Evolutionary conservation across 192 early-diverging fungal species (phyloP).

Genomic region (Linderina pennispora): DNA sequence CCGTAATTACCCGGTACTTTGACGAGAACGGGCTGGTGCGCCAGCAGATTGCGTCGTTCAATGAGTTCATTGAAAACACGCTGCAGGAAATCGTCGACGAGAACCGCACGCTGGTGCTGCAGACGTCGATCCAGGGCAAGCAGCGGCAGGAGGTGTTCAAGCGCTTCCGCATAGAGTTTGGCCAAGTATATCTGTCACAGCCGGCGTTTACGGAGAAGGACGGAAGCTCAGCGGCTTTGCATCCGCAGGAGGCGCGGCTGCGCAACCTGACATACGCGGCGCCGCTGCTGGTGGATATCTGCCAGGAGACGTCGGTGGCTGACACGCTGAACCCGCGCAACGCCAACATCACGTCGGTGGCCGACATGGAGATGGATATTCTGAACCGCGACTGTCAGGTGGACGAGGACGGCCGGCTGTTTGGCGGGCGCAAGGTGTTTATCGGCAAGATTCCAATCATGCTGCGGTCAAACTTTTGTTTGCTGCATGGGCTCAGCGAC

Average conservation of each 20-base stretch:
- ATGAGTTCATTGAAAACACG: conserved; percentile 95
- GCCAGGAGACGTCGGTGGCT: conserved; percentile 44
- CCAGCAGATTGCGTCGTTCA: conserved; percentile 97
- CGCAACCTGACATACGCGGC: conserved; percentile 91
- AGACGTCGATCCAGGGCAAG: conserved; percentile 56
- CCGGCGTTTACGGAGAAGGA: conserved; percentile 80
- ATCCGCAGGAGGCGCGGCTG: conserved; percentile 91
- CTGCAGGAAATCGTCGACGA: conserved; percentile 97
- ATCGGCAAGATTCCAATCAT: conserved; percentile 96
- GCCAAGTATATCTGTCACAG: conserved; percentile 86
- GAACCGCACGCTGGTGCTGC: conserved; percentile 75
- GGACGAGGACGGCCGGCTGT: conserved; percentile 24
- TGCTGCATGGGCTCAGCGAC: conserved; percentile 65
- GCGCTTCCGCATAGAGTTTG: conserved; percentile 91
- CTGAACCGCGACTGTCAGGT: conserved; percentile 41
- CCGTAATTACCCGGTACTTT: conserved; percentile 90
- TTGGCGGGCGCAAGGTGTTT: conserved; percentile 54
- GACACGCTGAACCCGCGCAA: conserved; percentile 71
- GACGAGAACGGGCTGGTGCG: conserved; percentile 94
- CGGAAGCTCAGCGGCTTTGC: conserved; percentile 66
- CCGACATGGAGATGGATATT: conserved; percentile 60
- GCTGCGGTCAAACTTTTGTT: conserved; percentile 90
- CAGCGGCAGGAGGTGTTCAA: conserved; percentile 47
- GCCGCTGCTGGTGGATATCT: conserved; percentile 73
- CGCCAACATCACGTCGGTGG: conserved; percentile 43